Conservation (phyloP, 2,329 filamentous ascomycete species). For the Alternaria ethzedia region DNA sequence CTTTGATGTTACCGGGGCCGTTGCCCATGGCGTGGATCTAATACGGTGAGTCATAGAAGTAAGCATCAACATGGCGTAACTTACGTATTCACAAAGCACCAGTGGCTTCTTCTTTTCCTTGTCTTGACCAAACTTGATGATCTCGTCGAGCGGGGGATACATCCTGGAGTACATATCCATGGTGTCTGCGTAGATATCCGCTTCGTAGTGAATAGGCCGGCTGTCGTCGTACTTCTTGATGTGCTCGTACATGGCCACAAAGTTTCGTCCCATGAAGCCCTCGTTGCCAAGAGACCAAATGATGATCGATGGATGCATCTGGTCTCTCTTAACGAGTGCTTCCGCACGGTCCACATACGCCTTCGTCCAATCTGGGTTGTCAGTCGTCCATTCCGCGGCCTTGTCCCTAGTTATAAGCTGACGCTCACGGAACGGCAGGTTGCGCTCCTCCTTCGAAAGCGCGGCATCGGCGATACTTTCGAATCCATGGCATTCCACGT, state of each 20-base stretch:
- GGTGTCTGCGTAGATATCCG: conserved; percentile 64
- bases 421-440: conserved; percentile 65
- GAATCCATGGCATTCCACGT: conserved; percentile 57
- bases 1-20: conserved; percentile 71
- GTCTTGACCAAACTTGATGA: conserved; percentile 56
- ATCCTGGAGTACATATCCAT: conserved; percentile 73
- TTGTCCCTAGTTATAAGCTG: conserved; percentile 62
- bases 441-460: conserved; percentile 28
- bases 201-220: conserved; percentile 71
- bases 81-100: conserved; percentile 61
- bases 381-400: conserved; percentile 65
- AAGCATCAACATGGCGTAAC: neutral
- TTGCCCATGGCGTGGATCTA: conserved; percentile 73
- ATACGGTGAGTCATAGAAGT: neutral
- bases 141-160: conserved; percentile 64
- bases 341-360: conserved; percentile 72
- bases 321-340: conserved; percentile 71
- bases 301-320: conserved; percentile 73
- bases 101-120: conserved; percentile 59
- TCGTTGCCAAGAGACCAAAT: conserved; percentile 79
- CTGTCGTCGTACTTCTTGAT: conserved; percentile 64
- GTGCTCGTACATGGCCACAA: conserved; percentile 70
- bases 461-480: conserved; percentile 46
- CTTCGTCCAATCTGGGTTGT: conserved; percentile 66
- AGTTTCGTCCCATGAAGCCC: conserved; percentile 73